These are phyloP conservation scores for Hypoxylon sp. DNA, from an alignment of 2,329 filamentous ascomycete genomes.

Conservation along the genomic window DNA sequence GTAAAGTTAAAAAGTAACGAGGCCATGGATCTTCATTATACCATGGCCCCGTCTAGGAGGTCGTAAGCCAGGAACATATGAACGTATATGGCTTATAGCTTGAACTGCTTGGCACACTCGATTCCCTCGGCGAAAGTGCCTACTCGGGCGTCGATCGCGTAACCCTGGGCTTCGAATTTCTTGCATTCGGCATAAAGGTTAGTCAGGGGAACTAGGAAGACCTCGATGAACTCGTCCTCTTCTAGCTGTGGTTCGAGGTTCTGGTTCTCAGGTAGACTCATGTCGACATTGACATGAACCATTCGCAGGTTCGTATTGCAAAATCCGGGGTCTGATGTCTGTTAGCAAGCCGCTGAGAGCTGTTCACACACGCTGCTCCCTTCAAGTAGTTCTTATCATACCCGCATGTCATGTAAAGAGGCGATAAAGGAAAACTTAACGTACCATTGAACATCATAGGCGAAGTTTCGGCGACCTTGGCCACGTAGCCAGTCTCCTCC, in stretches of 20 bases:
- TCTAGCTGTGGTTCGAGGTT: slow-evolving; percentile 74
- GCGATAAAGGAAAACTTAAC: background rate
- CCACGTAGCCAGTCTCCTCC: slow-evolving; percentile 73
- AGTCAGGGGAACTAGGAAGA: slow-evolving; percentile 72
- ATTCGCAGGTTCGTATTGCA: slow-evolving; percentile 73
- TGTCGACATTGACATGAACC: slow-evolving; percentile 78
- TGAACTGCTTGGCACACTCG: slow-evolving; percentile 70
- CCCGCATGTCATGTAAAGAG: background rate
- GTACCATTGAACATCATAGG: slow-evolving; percentile 47
- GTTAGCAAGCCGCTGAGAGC: slow-evolving; percentile 23
- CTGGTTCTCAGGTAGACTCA: slow-evolving; percentile 72
- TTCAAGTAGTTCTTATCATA: background rate
- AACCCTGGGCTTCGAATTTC: slow-evolving; percentile 72
- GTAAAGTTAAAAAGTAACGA: background rate
- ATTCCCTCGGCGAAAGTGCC: slow-evolving; percentile 82
- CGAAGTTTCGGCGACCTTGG: slow-evolving; percentile 57
- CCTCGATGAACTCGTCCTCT: slow-evolving; percentile 84
- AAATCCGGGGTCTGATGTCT: slow-evolving; percentile 63
- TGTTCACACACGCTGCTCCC: background rate
- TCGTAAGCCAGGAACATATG: background rate
- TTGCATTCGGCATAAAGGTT: slow-evolving; percentile 72
- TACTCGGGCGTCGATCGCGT: slow-evolving; percentile 80
- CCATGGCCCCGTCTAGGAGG: background rate
- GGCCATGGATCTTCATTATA: background rate
- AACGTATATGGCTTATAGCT: slow-evolving; percentile 44